Conservation (phyloP, 257 asterid species). For the Echium plantagineum region DNA sequence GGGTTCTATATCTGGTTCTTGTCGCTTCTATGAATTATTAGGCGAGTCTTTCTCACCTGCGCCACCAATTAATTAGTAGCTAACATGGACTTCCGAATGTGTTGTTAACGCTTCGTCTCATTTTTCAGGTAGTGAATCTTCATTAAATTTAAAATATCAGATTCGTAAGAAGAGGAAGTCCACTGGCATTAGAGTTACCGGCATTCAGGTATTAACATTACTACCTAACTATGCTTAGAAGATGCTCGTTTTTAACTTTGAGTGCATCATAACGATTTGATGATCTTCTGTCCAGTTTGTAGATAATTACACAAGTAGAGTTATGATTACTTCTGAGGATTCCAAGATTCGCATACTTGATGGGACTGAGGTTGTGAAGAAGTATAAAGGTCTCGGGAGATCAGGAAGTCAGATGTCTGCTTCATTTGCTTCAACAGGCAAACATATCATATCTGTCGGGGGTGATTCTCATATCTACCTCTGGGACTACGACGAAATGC, state of each 20-base stretch:
- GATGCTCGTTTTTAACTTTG: background rate
- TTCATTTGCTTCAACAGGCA: slow-evolving; percentile 47
- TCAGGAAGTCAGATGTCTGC: slow-evolving; percentile 66
- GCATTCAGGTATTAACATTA: slow-evolving; percentile 62
- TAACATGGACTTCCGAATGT: background rate
- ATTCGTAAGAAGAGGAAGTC: slow-evolving; percentile 50
- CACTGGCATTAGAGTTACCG: slow-evolving; percentile 53
- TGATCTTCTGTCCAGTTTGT: slow-evolving; percentile 36
- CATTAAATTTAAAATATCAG: slow-evolving; percentile 37
- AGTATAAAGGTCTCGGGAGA: slow-evolving; percentile 60
- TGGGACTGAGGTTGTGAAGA: slow-evolving; percentile 58
- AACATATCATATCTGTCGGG: slow-evolving; percentile 66
- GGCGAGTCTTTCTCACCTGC: slow-evolving; percentile 16
- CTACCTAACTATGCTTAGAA: background rate
- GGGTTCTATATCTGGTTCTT: slow-evolving; percentile 65
- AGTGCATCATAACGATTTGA: slow-evolving; percentile 10
- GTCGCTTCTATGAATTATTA: slow-evolving; percentile 55
- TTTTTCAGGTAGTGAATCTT: slow-evolving; percentile 31
- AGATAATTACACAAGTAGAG: slow-evolving; percentile 29
- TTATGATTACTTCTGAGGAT: slow-evolving; percentile 78
- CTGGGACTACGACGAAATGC: slow-evolving; percentile 47
- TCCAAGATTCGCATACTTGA: slow-evolving; percentile 73
- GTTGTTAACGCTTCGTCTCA: slow-evolving; percentile 7
- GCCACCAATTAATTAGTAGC: background rate
- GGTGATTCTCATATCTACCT: slow-evolving; percentile 58